Evolutionary conservation across 73 alveolate species (phyloP).

Genomic region (Paramecium sonneborni): DNA sequence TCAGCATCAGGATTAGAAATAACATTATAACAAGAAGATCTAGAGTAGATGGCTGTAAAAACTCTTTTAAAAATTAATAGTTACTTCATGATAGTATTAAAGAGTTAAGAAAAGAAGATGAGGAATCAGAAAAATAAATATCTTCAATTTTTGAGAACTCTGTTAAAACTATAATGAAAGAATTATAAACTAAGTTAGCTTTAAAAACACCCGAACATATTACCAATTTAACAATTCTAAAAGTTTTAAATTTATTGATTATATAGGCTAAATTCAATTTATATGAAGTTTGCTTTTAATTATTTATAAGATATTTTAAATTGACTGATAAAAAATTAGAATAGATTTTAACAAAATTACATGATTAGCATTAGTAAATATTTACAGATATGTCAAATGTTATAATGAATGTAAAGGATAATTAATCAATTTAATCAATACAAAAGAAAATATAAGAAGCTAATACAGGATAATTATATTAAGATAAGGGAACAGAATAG

Average conservation of each 20-base stretch:
- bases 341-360: conserved; percentile 48
- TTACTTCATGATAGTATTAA: conserved; percentile 67
- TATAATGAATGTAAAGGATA: conserved; percentile 1
- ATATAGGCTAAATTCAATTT: conserved; percentile 70
- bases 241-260: neutral
- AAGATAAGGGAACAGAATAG: conserved; percentile 53
- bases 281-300: conserved; percentile 68
- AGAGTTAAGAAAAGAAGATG: conserved; percentile 63
- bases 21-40: conserved; percentile 70
- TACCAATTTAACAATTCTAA: conserved; percentile 24
- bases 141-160: conserved; percentile 81
- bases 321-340: conserved; percentile 68
- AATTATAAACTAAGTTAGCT: conserved; percentile 60
- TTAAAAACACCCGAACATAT: conserved; percentile 49
- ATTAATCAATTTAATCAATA: conserved; percentile 7
- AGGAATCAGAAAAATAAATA: conserved; percentile 74
- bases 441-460: conserved; percentile 4
- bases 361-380: conserved; percentile 54
- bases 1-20: conserved; percentile 43
- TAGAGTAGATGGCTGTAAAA: conserved; percentile 72
- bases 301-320: conserved; percentile 61
- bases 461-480: neutral
- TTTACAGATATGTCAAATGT: conserved; percentile 48
- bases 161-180: conserved; percentile 72
- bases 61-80: conserved; percentile 27